A percentile compares a stretch with the other conserved stretches of the same genome.
These are phyloP conservation scores for Pilasporangium apinafurcum DNA, from an alignment of 352 stramenopile genomes.

Conservation along the genomic window DNA sequence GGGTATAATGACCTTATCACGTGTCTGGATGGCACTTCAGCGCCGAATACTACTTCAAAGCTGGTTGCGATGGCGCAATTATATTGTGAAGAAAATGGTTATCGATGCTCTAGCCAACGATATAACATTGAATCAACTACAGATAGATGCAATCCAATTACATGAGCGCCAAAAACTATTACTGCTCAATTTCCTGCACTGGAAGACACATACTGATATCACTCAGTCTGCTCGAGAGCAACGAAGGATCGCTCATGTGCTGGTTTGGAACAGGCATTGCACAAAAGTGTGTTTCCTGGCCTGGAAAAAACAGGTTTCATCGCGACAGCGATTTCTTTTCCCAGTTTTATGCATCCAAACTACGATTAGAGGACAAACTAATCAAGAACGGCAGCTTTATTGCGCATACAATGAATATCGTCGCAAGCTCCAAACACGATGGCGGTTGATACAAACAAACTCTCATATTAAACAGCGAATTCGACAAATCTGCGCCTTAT, in stretches of 20 bases:
- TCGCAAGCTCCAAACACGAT: not conserved
- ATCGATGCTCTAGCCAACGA: no score
- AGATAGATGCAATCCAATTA: conserved; percentile 1
- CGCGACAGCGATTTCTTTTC: not conserved
- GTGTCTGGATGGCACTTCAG: not conserved
- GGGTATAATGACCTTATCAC: not conserved
- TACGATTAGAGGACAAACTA: not conserved
- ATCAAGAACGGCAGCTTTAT: not conserved
- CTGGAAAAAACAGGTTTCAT: conserved; percentile 1
- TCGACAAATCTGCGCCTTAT: not conserved
- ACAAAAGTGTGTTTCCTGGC: not conserved
- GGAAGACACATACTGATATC: not conserved
- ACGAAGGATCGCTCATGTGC: not conserved
- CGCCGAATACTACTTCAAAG: not conserved
- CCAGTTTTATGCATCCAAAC: conserved; percentile 10
- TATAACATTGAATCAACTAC: conserved; percentile 4
- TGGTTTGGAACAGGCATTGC: not conserved
- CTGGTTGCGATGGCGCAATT: no score
- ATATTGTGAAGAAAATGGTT: no score
- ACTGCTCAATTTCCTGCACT: conserved; percentile 1
- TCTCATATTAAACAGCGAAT: not conserved
- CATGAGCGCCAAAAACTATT: not conserved
- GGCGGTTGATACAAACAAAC: not conserved
- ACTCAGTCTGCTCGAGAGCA: not conserved
- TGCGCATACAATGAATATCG: conserved; percentile 5